Conservation (phyloP, 73 alveolate species). For the Paramecium primaurelia region DNA sequence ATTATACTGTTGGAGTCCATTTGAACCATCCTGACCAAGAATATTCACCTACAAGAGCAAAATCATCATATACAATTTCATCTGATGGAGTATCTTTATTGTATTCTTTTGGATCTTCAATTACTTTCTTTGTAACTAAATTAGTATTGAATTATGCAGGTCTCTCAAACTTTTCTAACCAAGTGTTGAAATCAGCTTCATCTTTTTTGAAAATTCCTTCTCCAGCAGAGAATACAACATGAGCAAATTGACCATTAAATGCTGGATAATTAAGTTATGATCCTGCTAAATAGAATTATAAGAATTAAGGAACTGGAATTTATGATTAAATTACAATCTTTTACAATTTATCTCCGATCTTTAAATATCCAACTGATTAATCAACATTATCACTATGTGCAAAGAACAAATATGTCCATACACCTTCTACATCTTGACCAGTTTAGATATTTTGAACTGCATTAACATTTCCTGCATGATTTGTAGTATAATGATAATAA, state of each 20-base stretch:
- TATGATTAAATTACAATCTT: neutral
- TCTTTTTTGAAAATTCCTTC: neutral
- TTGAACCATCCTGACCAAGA: slow-evolving; percentile 53
- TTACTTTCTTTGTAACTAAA: neutral
- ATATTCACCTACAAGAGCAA: slow-evolving; percentile 12
- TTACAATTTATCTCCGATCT: neutral
- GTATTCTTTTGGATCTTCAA: neutral
- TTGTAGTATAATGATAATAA: slow-evolving; percentile 21
- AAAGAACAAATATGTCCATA: slow-evolving; percentile 31
- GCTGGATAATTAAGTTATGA: neutral
- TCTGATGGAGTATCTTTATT: neutral
- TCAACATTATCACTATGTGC: neutral
- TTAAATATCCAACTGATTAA: neutral
- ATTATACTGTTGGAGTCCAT: slow-evolving; percentile 28
- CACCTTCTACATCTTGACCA: slow-evolving; percentile 46
- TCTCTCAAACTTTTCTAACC: neutral
- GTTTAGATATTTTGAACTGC: neutral
- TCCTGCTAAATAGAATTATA: slow-evolving; percentile 38
- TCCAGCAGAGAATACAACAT: neutral
- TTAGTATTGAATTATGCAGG: slow-evolving; percentile 14
- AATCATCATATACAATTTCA: neutral
- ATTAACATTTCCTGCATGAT: slow-evolving; percentile 40
- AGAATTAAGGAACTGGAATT: slow-evolving; percentile 20
- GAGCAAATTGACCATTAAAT: slow-evolving; percentile 33
- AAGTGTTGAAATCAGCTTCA: neutral